These are phyloP conservation scores for Crithidia sp. DNA, from an alignment of 208 protist genomes.

Conservation along the genomic window DNA sequence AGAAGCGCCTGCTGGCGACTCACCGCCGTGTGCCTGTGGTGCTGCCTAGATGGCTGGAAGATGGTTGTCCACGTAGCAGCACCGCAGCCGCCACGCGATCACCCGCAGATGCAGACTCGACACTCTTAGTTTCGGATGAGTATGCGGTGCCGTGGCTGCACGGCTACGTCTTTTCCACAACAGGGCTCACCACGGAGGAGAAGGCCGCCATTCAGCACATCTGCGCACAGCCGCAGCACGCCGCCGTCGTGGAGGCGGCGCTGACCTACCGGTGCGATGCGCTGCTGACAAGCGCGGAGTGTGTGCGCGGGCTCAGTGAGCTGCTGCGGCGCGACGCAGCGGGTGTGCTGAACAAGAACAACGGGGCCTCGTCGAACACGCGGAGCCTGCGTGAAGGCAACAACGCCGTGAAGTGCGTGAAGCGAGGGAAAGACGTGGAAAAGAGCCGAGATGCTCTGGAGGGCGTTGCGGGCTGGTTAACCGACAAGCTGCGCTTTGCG, in stretches of 20 bases:
- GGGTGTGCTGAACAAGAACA: background rate
- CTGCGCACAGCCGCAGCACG: slow-evolving; percentile 39
- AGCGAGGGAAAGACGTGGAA: background rate
- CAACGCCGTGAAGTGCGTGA: background rate
- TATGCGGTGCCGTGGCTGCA: slow-evolving; percentile 56
- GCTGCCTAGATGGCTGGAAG: slow-evolving; percentile 50
- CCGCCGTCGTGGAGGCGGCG: slow-evolving; percentile 39
- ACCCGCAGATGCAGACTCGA: background rate
- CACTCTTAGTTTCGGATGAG: background rate
- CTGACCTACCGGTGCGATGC: slow-evolving; percentile 55
- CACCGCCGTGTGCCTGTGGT: slow-evolving; percentile 61
- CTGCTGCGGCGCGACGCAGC: slow-evolving; percentile 12
- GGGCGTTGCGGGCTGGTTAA: slow-evolving; percentile 20
- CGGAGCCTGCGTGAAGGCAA: background rate
- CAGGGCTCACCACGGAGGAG: slow-evolving; percentile 49
- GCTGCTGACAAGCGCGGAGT: slow-evolving; percentile 56
- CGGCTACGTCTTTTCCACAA: slow-evolving; percentile 71
- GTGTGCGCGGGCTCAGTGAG: slow-evolving; percentile 31
- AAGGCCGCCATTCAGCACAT: slow-evolving; percentile 49
- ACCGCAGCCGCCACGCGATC: background rate
- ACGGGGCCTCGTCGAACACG: background rate
- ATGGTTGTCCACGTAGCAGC: slow-evolving; percentile 12
- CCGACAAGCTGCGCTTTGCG: slow-evolving; percentile 73
- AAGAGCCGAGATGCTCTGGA: background rate
- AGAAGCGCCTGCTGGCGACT: slow-evolving; percentile 72